These are phyloP conservation scores for Scenedesmus sp. DNA, from an alignment of 163 green algal species.

Conservation along the genomic window DNA sequence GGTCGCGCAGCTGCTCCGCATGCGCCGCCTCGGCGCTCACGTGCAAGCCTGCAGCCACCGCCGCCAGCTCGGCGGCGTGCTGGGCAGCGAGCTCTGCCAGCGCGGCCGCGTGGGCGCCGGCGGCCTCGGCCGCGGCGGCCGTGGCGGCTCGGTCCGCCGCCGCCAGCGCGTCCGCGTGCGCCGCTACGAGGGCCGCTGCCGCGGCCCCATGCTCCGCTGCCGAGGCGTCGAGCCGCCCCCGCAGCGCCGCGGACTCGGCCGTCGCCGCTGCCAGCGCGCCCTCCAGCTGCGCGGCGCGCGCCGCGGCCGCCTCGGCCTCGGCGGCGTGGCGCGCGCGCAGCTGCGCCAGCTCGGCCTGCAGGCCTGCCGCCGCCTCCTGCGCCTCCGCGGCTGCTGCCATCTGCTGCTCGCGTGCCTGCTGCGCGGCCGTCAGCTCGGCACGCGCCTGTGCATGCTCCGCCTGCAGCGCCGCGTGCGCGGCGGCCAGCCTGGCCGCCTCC, in stretches of 20 bases:
- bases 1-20: not conserved
- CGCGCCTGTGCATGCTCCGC: no score
- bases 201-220: slow-evolving; percentile 4
- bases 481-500: slow-evolving; percentile 2
- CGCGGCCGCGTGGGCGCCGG: not conserved
- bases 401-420: no score
- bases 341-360: slow-evolving; percentile 23
- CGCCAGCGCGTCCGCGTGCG: not conserved
- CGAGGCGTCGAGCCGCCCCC: not conserved
- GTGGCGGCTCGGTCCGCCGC: slow-evolving; percentile 9
- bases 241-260: not conserved
- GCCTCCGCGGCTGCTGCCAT: no score
- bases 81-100: not conserved
- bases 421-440: no score
- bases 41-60: not conserved
- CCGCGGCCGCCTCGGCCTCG: not conserved
- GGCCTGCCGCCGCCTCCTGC: not conserved
- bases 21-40: no score
- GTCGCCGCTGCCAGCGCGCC: not conserved
- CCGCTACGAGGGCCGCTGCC: not conserved
- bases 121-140: not conserved
- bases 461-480: no score
- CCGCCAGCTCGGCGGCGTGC: not conserved
- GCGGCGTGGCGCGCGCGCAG: slow-evolving; percentile 9
- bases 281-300: slow-evolving; percentile 6